Conservation (phyloP, 2,329 filamentous ascomycete genomes). For the Leptographium galeiforme region DNA sequence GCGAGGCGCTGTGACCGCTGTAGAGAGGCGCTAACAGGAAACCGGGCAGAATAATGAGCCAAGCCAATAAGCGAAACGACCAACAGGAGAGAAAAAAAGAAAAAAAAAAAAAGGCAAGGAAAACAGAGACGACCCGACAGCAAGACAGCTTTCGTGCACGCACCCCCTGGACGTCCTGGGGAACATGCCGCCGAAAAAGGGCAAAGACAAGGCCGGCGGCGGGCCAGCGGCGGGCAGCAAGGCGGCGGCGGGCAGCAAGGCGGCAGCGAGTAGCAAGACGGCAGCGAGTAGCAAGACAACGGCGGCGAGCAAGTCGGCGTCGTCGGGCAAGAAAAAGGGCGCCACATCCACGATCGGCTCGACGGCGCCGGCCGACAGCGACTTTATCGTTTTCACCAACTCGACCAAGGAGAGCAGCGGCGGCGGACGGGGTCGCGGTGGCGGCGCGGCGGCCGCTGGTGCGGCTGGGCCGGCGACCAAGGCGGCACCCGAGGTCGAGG, state of each 20-base stretch:
- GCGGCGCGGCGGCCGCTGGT: neutral
- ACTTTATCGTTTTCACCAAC: constrained; percentile 44
- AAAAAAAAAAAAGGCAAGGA: too few species aligned
- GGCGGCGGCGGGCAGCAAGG: neutral
- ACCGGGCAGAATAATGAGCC: too few species aligned
- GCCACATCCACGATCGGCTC: constrained; percentile 11
- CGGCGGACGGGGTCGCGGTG: constrained; percentile 23
- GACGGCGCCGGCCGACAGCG: constrained; percentile 27
- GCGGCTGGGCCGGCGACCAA: neutral
- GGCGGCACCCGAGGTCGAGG: constrained; percentile 10
- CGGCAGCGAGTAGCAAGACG: neutral
- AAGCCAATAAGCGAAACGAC: too few species aligned
- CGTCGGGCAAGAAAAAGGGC: constrained; percentile 7
- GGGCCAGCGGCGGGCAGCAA: neutral
- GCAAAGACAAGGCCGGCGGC: constrained; percentile 1
- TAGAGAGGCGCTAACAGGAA: too few species aligned
- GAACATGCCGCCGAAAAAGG: constrained; percentile 3
- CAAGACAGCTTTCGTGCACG: too few species aligned
- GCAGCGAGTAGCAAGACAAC: too few species aligned
- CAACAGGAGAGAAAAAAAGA: too few species aligned
- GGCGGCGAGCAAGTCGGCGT: neutral
- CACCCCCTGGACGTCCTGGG: neutral
- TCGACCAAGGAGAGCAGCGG: constrained; percentile 35
- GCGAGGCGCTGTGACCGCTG: too few species aligned
- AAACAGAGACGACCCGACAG: too few species aligned